A percentile compares a stretch with the other conserved stretches of the same genome.
Evolutionary conservation across 352 stramenopile genomes (phyloP).

Genomic region (Phytophthora fragariaefolia): DNA sequence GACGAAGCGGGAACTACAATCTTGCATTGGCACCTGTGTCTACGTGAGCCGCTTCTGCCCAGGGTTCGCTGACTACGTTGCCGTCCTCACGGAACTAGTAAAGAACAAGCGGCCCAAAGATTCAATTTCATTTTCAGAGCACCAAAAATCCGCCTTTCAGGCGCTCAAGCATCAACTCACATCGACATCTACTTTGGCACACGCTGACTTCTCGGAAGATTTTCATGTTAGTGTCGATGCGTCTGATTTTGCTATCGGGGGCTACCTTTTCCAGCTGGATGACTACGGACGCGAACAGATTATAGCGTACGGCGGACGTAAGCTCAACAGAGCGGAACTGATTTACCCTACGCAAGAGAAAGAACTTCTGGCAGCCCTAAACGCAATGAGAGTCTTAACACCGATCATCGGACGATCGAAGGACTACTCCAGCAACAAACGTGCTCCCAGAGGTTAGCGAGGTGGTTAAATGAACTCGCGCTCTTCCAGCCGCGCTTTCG

Average conservation of each 20-base stretch:
- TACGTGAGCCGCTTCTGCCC: conserved; percentile 25
- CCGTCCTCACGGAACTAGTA: conserved; percentile 5
- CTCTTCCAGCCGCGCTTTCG: conserved; percentile 21
- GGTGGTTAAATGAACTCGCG: conserved; percentile 21
- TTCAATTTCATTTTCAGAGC: background rate
- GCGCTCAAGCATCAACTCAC: background rate
- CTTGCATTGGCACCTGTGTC: conserved; percentile 18
- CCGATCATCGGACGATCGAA: conserved; percentile 16
- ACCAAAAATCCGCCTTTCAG: background rate
- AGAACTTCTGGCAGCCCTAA: conserved; percentile 10
- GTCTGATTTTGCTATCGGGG: too few relatives aligned
- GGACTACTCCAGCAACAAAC: conserved; percentile 15
- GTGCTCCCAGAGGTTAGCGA: conserved; percentile 5
- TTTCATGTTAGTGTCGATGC: too few relatives aligned
- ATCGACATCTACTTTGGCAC: background rate
- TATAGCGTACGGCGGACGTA: conserved; percentile 19
- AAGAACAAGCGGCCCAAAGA: conserved; percentile 8
- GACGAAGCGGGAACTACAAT: conserved; percentile 21
- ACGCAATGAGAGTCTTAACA: conserved; percentile 19
- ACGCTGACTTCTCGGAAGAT: conserved; percentile 10
- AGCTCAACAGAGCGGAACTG: conserved; percentile 13
- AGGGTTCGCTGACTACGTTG: conserved; percentile 5
- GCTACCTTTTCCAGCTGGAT: conserved; percentile 19
- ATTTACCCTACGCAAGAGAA: conserved; percentile 25
- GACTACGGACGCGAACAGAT: background rate